Evolutionary conservation across 306 rosid genomes (phyloP).

Genomic region (Vicia faba): DNA sequence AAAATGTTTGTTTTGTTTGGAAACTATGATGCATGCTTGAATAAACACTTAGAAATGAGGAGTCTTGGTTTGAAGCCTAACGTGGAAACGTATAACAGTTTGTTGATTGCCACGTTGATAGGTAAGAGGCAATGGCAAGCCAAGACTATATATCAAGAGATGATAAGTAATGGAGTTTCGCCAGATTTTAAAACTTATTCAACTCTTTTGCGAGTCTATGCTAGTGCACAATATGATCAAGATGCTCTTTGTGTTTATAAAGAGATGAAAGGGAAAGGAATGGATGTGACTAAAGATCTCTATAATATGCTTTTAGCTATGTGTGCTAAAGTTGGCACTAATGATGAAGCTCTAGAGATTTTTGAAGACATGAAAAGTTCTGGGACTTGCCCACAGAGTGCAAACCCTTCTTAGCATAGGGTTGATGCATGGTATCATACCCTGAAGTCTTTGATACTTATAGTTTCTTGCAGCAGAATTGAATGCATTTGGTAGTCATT

Average conservation of each 20-base stretch:
- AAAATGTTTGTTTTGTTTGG: slow-evolving; percentile 61
- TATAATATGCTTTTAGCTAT: slow-evolving; percentile 65
- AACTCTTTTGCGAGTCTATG: slow-evolving; percentile 68
- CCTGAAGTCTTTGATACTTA: slow-evolving; percentile 4
- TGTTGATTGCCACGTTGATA: slow-evolving; percentile 74
- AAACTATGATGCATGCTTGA: slow-evolving; percentile 73
- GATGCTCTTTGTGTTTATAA: slow-evolving; percentile 71
- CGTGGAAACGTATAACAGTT: slow-evolving; percentile 58
- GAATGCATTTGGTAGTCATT: slow-evolving; percentile 4
- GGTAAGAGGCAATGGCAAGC: slow-evolving; percentile 77
- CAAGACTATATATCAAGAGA: slow-evolving; percentile 70
- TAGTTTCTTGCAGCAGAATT: background rate
- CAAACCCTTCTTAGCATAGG: slow-evolving; percentile 66
- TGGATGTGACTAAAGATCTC: slow-evolving; percentile 61
- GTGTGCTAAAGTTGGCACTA: slow-evolving; percentile 80
- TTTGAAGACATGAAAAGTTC: slow-evolving; percentile 75
- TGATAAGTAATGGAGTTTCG: slow-evolving; percentile 55
- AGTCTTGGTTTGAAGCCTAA: slow-evolving; percentile 67
- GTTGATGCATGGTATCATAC: slow-evolving; percentile 47
- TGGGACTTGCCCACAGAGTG: slow-evolving; percentile 58
- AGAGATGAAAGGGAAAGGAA: slow-evolving; percentile 77
- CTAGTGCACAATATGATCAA: slow-evolving; percentile 62
- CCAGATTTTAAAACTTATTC: slow-evolving; percentile 74
- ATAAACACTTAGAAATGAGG: slow-evolving; percentile 81
- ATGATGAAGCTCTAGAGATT: slow-evolving; percentile 64